phyloP scores from a whole-genome alignment of 2,329 filamentous ascomycete genomes.

The Phoma sp. region DNA sequence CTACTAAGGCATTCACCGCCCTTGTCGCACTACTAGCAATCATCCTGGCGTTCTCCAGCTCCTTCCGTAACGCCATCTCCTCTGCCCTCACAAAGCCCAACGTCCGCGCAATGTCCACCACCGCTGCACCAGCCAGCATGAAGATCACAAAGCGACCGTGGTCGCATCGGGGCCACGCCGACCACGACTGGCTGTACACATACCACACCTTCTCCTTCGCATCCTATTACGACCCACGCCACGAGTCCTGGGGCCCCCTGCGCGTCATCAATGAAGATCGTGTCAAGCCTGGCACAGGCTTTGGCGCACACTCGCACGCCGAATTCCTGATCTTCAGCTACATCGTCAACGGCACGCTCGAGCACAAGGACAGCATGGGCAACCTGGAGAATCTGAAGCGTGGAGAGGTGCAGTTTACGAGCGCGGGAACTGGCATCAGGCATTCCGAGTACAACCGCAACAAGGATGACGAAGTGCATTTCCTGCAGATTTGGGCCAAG shows the following conservation, averaged over 20 bases:
- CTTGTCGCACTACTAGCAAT: constrained; percentile 48
- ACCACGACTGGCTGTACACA: constrained; percentile 87
- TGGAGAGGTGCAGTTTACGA: constrained; percentile 89
- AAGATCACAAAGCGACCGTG: constrained; percentile 79
- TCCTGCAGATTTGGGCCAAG: constrained; percentile 87
- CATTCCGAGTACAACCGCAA: constrained; percentile 86
- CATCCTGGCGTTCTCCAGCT: constrained; percentile 54
- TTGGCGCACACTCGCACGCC: constrained; percentile 83
- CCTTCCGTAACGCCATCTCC: constrained; percentile 47
- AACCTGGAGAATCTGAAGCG: constrained; percentile 72
- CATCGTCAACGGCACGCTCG: constrained; percentile 83
- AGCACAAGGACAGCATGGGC: constrained; percentile 86
- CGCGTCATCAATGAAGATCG: constrained; percentile 90
- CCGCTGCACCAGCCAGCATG: constrained; percentile 37
- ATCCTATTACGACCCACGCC: constrained; percentile 69
- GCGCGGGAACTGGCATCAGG: constrained; percentile 79
- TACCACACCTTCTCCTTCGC: constrained; percentile 90
- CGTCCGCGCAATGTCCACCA: constrained; percentile 51
- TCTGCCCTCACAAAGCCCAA: constrained; percentile 41
- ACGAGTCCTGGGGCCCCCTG: constrained; percentile 74
- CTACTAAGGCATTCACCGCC: constrained; percentile 37
- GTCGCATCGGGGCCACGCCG: constrained; percentile 72
- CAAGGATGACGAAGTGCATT: constrained; percentile 73
- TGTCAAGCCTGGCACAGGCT: constrained; percentile 74
- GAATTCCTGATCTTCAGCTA: constrained; percentile 93